These are phyloP conservation scores for Buxus sempervirens DNA, from an alignment of 164 flowering plant genomes.

Conservation along the genomic window DNA sequence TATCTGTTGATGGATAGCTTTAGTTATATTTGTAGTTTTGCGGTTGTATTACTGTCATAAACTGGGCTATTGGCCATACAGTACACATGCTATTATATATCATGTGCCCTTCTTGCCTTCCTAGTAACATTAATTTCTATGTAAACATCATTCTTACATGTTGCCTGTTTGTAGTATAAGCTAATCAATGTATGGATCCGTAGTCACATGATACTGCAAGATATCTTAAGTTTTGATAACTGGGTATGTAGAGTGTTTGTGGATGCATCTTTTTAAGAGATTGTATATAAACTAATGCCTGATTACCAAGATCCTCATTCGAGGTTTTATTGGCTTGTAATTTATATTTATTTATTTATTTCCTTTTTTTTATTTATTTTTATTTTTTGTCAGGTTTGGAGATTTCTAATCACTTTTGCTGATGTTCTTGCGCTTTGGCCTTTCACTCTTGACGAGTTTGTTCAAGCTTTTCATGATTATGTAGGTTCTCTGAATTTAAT, in stretches of 20 bases:
- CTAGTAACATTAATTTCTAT: too few species aligned
- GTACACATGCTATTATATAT: too few species aligned
- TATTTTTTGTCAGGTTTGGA: slow-evolving; percentile 65
- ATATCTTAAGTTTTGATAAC: too few species aligned
- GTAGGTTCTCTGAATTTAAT: slow-evolving; percentile 39
- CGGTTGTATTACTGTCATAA: too few species aligned
- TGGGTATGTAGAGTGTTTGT: not conserved
- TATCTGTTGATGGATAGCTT: not conserved
- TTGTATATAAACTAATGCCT: too few species aligned
- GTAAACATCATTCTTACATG: not conserved
- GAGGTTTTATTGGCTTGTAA: too few species aligned
- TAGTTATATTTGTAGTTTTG: too few species aligned
- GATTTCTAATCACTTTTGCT: slow-evolving; percentile 80
- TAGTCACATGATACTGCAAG: not conserved
- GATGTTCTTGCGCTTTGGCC: slow-evolving; percentile 95
- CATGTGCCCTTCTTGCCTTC: not conserved
- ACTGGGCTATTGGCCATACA: too few species aligned
- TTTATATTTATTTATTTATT: too few species aligned
- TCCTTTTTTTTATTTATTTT: slow-evolving; percentile 3
- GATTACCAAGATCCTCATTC: too few species aligned
- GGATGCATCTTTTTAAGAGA: too few species aligned
- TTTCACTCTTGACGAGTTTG: slow-evolving; percentile 88
- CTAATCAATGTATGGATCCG: not conserved
- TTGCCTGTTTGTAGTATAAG: not conserved
- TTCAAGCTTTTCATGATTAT: slow-evolving; percentile 89